These are phyloP conservation scores for Fusarium guadeloupense DNA, from an alignment of 2,329 filamentous ascomycete species.

Conservation along the genomic window DNA sequence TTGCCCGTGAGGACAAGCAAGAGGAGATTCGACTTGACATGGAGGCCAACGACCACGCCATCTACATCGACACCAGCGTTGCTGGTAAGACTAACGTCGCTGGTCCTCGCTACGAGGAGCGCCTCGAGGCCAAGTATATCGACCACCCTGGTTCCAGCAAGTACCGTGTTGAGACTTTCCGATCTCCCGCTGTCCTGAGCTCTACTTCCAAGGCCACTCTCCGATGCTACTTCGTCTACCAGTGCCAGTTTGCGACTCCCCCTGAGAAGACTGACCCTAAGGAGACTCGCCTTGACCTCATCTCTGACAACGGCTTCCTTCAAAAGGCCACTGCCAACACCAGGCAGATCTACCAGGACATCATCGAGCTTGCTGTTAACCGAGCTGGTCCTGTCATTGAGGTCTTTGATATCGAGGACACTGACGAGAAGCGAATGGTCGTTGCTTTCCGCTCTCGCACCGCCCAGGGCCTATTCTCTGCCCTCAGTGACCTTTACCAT, in stretches of 20 bases:
- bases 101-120: constrained; percentile 91
- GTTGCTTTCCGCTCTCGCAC: constrained; percentile 94
- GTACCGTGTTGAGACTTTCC: constrained; percentile 97
- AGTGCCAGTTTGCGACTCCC: constrained; percentile 85
- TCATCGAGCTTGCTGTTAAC: constrained; percentile 84
- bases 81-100: constrained; percentile 79
- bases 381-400: constrained; percentile 96
- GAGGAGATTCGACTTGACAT: constrained; percentile 96
- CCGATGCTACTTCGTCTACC: constrained; percentile 98
- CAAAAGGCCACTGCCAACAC: constrained; percentile 97
- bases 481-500: constrained; percentile 94
- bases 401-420: constrained; percentile 93
- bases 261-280: constrained; percentile 75
- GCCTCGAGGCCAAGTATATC: constrained; percentile 95
- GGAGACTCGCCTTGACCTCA: constrained; percentile 89
- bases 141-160: constrained; percentile 77
- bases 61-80: constrained; percentile 97
- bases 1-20: constrained; percentile 90
- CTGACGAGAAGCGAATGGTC: constrained; percentile 91
- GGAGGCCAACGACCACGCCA: constrained; percentile 92
- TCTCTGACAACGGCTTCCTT: constrained; percentile 92
- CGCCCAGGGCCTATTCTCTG: constrained; percentile 92
- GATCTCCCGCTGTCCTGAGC: constrained; percentile 84
- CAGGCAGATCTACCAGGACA: constrained; percentile 93
- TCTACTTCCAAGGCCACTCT: constrained; percentile 79